Evolutionary conservation across 169 alveolate species (phyloP).

Genomic region (Plasmodium ovale): DNA sequence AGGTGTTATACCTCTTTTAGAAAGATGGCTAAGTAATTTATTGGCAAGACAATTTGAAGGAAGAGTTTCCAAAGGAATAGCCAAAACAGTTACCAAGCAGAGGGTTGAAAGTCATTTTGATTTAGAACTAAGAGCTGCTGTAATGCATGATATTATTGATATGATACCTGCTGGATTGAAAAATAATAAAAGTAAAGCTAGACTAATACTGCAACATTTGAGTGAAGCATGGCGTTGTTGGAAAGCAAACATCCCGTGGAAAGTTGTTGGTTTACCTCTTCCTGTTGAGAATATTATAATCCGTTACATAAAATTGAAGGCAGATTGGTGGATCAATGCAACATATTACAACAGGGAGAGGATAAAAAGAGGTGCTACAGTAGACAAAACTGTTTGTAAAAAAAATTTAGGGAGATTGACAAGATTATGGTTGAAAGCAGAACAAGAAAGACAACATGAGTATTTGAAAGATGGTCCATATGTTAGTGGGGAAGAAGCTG

Average conservation of each 20-base stretch:
- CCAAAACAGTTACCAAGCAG: conserved; percentile 99
- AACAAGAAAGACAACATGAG: conserved; percentile 99
- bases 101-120: conserved; percentile 99
- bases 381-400: conserved; percentile 99
- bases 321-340: conserved; percentile 99
- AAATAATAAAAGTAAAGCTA: conserved; percentile 95
- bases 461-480: conserved; percentile 99
- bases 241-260: conserved; percentile 99
- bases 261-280: conserved; percentile 99
- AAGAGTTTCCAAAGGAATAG: conserved; percentile 97
- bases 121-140: conserved; percentile 99
- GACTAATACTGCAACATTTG: conserved; percentile 98
- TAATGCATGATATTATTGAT: conserved; percentile 99
- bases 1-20: conserved; percentile 99
- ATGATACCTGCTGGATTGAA: conserved; percentile 99
- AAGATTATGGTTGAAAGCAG: conserved; percentile 98
- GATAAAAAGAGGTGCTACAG: conserved; percentile 99
- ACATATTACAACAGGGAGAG: conserved; percentile 99
- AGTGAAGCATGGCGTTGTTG: conserved; percentile 99
- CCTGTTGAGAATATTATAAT: conserved; percentile 99
- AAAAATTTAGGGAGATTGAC: conserved; percentile 99
- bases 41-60: conserved; percentile 99
- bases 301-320: conserved; percentile 98
- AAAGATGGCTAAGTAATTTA: conserved; percentile 99
- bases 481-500: conserved; percentile 99